phyloP scores from a whole-genome alignment of 805 yeast species.

The Metschnikowia shivogae region DNA sequence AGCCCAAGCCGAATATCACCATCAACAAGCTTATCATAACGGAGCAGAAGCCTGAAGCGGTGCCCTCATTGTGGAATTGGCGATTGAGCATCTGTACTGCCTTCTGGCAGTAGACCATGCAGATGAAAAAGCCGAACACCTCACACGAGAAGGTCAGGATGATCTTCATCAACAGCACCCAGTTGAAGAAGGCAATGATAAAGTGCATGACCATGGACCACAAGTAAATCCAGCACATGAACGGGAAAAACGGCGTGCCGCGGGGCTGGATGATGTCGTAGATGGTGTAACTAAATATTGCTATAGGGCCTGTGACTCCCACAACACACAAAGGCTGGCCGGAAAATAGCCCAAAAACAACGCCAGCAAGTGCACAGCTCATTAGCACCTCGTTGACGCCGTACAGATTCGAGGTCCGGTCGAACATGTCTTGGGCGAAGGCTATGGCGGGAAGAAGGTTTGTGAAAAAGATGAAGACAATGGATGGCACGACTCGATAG shows the following conservation, averaged over 20 bases:
- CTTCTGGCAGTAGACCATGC: slow-evolving; percentile 81
- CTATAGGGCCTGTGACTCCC: slow-evolving; percentile 95
- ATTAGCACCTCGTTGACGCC: slow-evolving; percentile 89
- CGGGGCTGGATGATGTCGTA: slow-evolving; percentile 61
- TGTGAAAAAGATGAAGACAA: slow-evolving; percentile 80
- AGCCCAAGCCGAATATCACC: slow-evolving; percentile 69
- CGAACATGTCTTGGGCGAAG: slow-evolving; percentile 96
- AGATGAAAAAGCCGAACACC: slow-evolving; percentile 88
- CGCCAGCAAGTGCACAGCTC: slow-evolving; percentile 83
- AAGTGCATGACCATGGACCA: slow-evolving; percentile 88
- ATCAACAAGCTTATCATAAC: slow-evolving; percentile 71
- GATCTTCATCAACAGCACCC: slow-evolving; percentile 60
- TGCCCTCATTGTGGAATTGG: slow-evolving; percentile 52
- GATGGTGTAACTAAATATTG: slow-evolving; percentile 89
- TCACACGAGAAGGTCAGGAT: slow-evolving; percentile 86
- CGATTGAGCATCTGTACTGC: slow-evolving; percentile 77
- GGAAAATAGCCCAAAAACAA: slow-evolving; percentile 76
- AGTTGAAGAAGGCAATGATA: slow-evolving; percentile 63
- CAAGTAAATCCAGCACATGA: slow-evolving; percentile 92
- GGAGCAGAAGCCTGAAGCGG: slow-evolving; percentile 63
- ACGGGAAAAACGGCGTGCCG: slow-evolving; percentile 66
- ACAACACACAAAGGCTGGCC: slow-evolving; percentile 95
- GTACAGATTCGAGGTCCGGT: slow-evolving; percentile 77
- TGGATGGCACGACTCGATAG: slow-evolving; percentile 84
- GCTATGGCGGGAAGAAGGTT: slow-evolving; percentile 91